phyloP scores from a whole-genome alignment of 192 early-diverging fungal species.

The Coemansia sp. region DNA sequence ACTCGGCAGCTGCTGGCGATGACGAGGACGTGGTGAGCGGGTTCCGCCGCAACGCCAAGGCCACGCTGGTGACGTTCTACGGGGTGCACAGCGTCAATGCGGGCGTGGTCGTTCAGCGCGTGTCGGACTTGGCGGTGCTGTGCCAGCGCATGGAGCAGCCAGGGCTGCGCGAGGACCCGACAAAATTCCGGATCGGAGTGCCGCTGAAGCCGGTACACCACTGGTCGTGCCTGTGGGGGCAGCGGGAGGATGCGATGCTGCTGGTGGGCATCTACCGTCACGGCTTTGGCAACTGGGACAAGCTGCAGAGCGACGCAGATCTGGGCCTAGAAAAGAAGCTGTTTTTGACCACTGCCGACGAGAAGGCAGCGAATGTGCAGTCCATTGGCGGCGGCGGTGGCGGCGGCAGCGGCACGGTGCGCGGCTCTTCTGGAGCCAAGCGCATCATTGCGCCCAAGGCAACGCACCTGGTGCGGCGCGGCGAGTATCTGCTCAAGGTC shows the following conservation, averaged over 20 bases:
- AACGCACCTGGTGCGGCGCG: constrained; percentile 80
- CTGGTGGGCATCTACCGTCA: constrained; percentile 91
- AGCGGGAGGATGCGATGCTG: constrained; percentile 93
- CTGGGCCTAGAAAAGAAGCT: constrained; percentile 88
- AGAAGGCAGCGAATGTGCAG: constrained; percentile 49
- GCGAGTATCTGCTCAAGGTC: constrained; percentile 86
- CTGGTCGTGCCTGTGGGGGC: constrained; percentile 86
- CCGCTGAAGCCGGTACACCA: constrained; percentile 78
- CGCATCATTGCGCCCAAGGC: constrained; percentile 70
- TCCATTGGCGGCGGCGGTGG: constrained; percentile 21
- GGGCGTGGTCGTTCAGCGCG: constrained; percentile 68
- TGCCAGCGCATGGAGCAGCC: constrained; percentile 58
- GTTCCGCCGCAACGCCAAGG: constrained; percentile 62
- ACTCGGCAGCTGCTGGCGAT: constrained; percentile 25
- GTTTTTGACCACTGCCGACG: constrained; percentile 60
- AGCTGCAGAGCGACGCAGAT: constrained; percentile 74
- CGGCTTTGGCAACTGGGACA: constrained; percentile 90
- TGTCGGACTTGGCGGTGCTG: constrained; percentile 71
- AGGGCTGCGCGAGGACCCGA: constrained; percentile 49
- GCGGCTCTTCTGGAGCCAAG: constrained; percentile 23
- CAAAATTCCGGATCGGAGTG: constrained; percentile 76
- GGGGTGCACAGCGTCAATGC: constrained; percentile 86
- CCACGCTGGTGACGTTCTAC: constrained; percentile 72
- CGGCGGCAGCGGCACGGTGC: constrained; percentile 6
- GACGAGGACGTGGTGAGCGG: constrained; percentile 48